A percentile compares a stretch with the other conserved stretches of the same genome.
These are phyloP conservation scores for Triadica sebifera DNA, from an alignment of 345 rosid genomes.

Conservation along the genomic window DNA sequence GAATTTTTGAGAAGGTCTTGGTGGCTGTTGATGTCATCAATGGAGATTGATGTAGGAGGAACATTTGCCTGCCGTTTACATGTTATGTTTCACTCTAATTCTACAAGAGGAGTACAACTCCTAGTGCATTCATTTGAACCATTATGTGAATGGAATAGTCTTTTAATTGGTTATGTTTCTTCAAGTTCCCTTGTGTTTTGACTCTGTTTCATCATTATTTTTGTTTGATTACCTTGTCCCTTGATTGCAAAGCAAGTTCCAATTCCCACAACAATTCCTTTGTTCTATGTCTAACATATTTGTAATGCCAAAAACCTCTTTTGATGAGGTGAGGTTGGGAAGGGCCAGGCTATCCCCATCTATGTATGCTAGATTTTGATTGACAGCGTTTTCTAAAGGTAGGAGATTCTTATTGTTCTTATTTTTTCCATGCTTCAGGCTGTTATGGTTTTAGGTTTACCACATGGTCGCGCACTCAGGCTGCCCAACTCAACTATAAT, in stretches of 20 bases:
- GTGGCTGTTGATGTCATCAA: not conserved
- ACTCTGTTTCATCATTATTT: not conserved
- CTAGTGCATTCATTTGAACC: no score
- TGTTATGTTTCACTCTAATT: no score
- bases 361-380: not conserved
- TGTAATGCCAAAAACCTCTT: no score
- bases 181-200: not conserved
- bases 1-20: not conserved
- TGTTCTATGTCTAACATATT: not conserved
- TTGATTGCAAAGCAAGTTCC: not conserved
- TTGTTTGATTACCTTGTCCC: not conserved
- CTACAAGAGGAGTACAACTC: no score
- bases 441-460: constrained; percentile 31
- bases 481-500: constrained; percentile 28
- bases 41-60: no score
- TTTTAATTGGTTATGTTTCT: no score
- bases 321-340: not conserved
- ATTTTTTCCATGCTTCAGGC: constrained; percentile 37
- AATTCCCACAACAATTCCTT: not conserved
- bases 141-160: no score
- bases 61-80: no score
- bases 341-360: not conserved
- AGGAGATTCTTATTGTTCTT: not conserved
- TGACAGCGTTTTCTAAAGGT: not conserved
- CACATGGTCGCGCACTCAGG: constrained; percentile 32